Percentiles rank a stretch among this genome's conserved stretches.
phyloP scores from a whole-genome alignment of 176 grass and related monocot genomes.

The Hyparrhenia diplandra region DNA sequence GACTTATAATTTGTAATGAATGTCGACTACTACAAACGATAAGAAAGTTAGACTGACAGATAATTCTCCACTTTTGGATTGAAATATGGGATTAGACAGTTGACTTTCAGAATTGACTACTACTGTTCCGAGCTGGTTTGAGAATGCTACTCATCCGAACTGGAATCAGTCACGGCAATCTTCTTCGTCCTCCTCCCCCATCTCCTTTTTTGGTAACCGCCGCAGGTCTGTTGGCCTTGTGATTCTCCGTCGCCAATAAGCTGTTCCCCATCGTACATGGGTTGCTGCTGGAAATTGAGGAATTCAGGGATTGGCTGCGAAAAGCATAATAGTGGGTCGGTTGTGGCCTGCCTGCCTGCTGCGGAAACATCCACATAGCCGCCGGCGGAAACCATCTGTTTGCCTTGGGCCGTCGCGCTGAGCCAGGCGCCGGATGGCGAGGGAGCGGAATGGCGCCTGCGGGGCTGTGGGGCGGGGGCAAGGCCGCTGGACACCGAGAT shows the following conservation, averaged over 20 bases:
- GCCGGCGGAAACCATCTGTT: conserved; percentile 37
- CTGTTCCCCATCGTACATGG: neutral
- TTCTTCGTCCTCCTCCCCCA: conserved; percentile 38
- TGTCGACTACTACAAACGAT: no score
- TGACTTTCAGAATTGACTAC: neutral
- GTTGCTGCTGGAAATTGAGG: conserved; percentile 27
- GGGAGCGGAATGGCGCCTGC: conserved; percentile 44
- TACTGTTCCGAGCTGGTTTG: conserved; percentile 27
- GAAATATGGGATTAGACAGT: no score
- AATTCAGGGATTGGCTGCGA: conserved; percentile 45
- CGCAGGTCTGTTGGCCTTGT: conserved; percentile 17
- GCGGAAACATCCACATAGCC: conserved; percentile 71
- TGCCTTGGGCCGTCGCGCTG: conserved; percentile 10
- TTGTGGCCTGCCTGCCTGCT: conserved; percentile 19
- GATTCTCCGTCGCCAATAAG: conserved; percentile 11
- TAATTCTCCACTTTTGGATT: no score
- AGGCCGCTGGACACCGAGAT: conserved; percentile 66
- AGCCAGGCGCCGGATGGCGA: conserved; percentile 31
- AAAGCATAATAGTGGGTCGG: conserved; percentile 49
- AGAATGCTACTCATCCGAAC: conserved; percentile 30
- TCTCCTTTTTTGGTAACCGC: neutral
- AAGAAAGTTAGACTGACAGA: no score
- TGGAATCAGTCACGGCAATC: conserved; percentile 45
- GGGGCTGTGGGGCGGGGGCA: conserved; percentile 38
- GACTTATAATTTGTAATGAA: no score